phyloP scores from a whole-genome alignment of 2,329 filamentous ascomycete species.

The Sporothrix inflata region DNA sequence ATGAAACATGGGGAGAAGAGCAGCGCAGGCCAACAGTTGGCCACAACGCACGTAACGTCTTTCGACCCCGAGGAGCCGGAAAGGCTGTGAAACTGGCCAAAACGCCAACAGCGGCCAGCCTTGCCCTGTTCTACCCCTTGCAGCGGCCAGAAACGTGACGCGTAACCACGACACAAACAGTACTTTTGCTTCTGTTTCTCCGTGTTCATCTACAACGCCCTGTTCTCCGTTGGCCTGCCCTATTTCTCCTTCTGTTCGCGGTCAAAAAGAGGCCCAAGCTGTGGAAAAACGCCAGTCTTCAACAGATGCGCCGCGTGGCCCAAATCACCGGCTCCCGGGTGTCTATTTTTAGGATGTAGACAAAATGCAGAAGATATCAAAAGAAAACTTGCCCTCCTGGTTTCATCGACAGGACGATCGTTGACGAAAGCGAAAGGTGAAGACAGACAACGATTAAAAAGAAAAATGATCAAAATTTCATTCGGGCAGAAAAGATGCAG shows the following conservation, averaged over 20 bases:
- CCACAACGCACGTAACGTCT: background rate
- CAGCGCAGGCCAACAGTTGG: background rate
- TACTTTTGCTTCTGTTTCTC: background rate
- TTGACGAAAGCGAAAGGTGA: background rate
- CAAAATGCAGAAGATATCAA: slow-evolving; percentile 3
- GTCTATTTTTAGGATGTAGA: background rate
- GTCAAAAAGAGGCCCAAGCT: background rate
- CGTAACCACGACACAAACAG: background rate
- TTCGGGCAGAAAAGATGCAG: background rate
- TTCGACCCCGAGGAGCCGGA: background rate
- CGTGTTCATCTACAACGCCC: background rate
- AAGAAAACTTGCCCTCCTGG: background rate
- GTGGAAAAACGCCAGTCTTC: no score
- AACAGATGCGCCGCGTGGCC: background rate
- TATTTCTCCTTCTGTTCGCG: no score
- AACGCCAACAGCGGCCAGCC: background rate
- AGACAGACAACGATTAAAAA: background rate
- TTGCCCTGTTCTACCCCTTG: background rate
- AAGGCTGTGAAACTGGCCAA: background rate
- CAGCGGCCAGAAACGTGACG: background rate
- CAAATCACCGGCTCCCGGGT: background rate
- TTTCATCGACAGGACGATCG: slow-evolving; percentile 7
- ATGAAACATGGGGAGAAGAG: background rate
- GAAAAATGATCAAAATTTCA: background rate
- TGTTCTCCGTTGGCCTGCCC: background rate